Base-by-base conservation (phyloP, 129 eudicot genomes). In the Logfia minima region DNA sequence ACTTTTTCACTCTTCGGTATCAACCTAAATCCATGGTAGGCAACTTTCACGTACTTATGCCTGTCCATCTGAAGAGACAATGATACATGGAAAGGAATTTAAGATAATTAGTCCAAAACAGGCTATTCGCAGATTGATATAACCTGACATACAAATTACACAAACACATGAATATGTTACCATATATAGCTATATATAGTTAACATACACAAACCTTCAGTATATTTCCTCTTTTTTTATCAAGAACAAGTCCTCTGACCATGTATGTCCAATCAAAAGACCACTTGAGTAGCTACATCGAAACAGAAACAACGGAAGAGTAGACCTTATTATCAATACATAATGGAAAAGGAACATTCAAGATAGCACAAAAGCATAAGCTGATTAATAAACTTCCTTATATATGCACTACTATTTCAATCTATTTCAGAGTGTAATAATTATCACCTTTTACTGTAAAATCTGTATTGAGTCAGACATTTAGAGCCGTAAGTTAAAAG, bases 181-280 rank as follows among this genome's bases (percentile, higher is more conserved):
- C 23, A 58, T 52, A 74, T 69, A 32, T 73, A 35, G 21, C 28
- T 75, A 19, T 14, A 55, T 37, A 34, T 55, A 58, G 6, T 55
- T 43, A 18, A 83, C 58, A 62, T 73, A 45, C 71, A 83, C 85
- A 56, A 63, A 91, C 99, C 99, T 94, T 94, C 82, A 94, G 77
- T 74, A 94, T 86, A 78, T 94, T 94, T 81, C 99, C 99, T 73
- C 99, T 85, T 87, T 94, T 94, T 71, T 91, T 91, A 72, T 94
- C 99, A 65, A 94, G 92, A 74, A 94, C 98, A 16, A 94, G 83
- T 48, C 98, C 98, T 78, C 98, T 87, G 81, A 94, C 98, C 97
- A 94, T 94, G 82, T 91, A 94, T 8, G 83, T 94, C 97, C 92
- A 91, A 72, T 94, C 93, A 86, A 94, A 91, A 32, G 88, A 75